Evolutionary conservation across 805 yeast species (phyloP).

Genomic region (Hanseniaspora hatyaiensis): DNA sequence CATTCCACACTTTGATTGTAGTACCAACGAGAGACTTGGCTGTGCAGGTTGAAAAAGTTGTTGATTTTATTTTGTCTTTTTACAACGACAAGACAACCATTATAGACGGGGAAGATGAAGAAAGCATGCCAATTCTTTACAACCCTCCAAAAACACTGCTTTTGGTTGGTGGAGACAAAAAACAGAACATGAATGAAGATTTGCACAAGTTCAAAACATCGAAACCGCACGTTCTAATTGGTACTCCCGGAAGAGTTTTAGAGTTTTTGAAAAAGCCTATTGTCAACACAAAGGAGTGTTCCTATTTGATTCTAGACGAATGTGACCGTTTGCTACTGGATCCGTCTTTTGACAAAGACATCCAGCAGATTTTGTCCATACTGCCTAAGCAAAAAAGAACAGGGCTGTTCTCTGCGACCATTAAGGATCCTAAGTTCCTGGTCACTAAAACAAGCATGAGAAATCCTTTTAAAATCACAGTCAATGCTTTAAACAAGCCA

Average conservation of each 20-base stretch:
- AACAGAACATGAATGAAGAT: conserved; percentile 59
- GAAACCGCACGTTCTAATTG: conserved; percentile 67
- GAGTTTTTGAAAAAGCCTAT: conserved; percentile 54
- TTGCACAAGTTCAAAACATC: conserved; percentile 41
- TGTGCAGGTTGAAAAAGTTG: conserved; percentile 57
- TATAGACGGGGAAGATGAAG: background rate
- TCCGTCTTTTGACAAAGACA: conserved; percentile 57
- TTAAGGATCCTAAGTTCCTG: conserved; percentile 65
- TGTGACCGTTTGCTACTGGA: conserved; percentile 76
- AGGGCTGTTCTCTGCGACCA: conserved; percentile 89
- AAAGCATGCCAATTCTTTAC: background rate
- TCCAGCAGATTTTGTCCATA: conserved; percentile 50
- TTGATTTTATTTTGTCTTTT: conserved; percentile 45
- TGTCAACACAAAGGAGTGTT: conserved; percentile 54
- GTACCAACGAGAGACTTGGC: conserved; percentile 62
- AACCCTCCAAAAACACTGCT: conserved; percentile 37
- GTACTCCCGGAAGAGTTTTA: conserved; percentile 81
- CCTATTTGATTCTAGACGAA: conserved; percentile 74
- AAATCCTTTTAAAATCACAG: conserved; percentile 81
- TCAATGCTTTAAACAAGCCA: conserved; percentile 52
- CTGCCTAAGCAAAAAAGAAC: conserved; percentile 88
- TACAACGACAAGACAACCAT: conserved; percentile 32
- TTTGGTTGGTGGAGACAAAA: conserved; percentile 48
- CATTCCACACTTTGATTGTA: conserved; percentile 57
- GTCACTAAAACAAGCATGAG: conserved; percentile 82